These are phyloP conservation scores for Salvia splendens DNA, from an alignment of 257 asterid genomes.

Conservation along the genomic window DNA sequence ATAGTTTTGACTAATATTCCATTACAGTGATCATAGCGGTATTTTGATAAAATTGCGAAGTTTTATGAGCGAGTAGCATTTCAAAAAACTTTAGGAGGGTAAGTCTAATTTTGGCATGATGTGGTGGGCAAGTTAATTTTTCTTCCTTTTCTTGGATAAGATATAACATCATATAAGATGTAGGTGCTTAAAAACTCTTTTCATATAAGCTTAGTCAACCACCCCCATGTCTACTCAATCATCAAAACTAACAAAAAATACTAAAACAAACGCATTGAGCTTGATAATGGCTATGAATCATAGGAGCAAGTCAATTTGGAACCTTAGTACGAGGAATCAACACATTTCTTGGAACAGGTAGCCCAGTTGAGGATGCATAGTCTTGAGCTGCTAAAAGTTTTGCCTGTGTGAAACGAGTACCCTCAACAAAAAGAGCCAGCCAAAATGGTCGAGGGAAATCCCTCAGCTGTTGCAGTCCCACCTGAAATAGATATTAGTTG, in stretches of 20 bases:
- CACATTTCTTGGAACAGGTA: constrained; percentile 88
- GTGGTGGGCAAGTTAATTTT: neutral
- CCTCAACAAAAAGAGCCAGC: constrained; percentile 95
- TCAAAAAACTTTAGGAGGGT: neutral
- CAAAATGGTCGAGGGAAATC: constrained; percentile 93
- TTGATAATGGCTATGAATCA: constrained; percentile 18
- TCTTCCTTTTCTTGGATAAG: neutral
- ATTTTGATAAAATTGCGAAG: neutral
- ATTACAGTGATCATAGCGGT: neutral
- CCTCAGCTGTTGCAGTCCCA: constrained; percentile 62
- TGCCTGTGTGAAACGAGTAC: constrained; percentile 93
- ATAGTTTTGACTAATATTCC: neutral
- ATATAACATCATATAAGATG: neutral
- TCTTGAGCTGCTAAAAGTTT: constrained; percentile 96
- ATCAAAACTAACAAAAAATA: neutral
- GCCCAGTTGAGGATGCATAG: constrained; percentile 75
- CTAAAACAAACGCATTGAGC: constrained; percentile 6
- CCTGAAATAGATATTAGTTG: constrained; percentile 50
- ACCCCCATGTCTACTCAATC: neutral
- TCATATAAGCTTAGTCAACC: neutral
- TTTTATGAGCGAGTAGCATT: neutral
- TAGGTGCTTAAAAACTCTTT: neutral
- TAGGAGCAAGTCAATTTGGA: constrained; percentile 26
- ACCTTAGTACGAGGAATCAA: constrained; percentile 98
- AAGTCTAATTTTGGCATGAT: neutral